Base-by-base conservation (phyloP, 2,329 filamentous ascomycete species). In the Aspergillus phoenicis region DNA sequence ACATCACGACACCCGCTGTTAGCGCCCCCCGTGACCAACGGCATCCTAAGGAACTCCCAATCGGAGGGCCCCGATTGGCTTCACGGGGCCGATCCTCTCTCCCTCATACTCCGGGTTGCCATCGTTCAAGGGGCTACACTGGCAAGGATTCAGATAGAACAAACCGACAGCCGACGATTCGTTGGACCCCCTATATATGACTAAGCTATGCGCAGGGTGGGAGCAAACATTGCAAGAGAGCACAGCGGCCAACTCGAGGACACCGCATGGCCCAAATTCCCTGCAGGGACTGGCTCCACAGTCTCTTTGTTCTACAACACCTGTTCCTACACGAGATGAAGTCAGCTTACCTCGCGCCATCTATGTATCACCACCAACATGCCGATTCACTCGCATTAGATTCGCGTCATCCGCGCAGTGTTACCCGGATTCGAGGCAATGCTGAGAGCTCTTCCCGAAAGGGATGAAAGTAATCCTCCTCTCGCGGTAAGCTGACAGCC, bases 271-370 rank as follows among this genome's bases (percentile, higher is more conserved):
- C 41, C 20, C 41, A 20, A 36, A 24, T 24, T 24, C 22, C 20
- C 41, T 45, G 41, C 41, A 45, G 41, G 22, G 20, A 45, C 41
- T 45, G 5, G 41, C 41, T 45, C 33, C 33, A 36, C 4, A 10
- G 5, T 36, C 33, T 36, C 17, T 11, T 22, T 28, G 45, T 48
- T 22, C 13, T 28, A 30, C 45, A 8, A 49, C 22, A 15, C 15
- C 22, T 2, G 22, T 49, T 28, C 13, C 26, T 49, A 49, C 45
- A 49, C 45, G 45, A 49, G 45, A 24, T 49, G 45, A 49, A 24
- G 26, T 51, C 47, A 51, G 47, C 47, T 51, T 51, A 51, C 47
- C 26, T 51, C n/a, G 15, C 47, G 30, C 47, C n/a, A 20, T 30
- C 26, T 51, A 51, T 33, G 47, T 51, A 8, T 26, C 47, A 51